Base-by-base conservation (phyloP, 2,329 filamentous ascomycete species). In the Podosphaera xanthii region DNA sequence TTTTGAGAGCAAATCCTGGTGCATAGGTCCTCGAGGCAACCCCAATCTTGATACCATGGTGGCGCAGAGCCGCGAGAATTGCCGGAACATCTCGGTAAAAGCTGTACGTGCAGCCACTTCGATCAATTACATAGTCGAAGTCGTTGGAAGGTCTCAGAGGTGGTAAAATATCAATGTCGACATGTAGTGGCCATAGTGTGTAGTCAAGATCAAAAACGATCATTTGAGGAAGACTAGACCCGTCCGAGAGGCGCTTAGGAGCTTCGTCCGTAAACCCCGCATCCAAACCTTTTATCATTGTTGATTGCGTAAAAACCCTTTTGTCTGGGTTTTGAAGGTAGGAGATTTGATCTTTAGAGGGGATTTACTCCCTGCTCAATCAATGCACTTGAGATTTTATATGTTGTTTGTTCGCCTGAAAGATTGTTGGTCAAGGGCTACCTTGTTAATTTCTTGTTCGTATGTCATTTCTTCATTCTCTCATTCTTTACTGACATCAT, bases 121-220 rank as follows among this genome's bases (percentile, higher is more conserved):
- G 73, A 69, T 83, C 81, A 30, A 73, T 71, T 71, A 74, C 57
- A 65, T 69, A 63, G 65, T 68, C 61, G 68, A 73, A 72, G 70
- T 71, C 62, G 0, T 73, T 59, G 59, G 75, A 72, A 5, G 75
- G 66, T 64, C 77, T 77, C 22, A 95, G 72, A 0, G 89, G 90
- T 5, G 82, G 78, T 33, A 81, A 80, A 65, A 92, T 85, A 72
- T 96, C 90, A 2, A 89, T 95, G 74, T 97, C 92, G 1, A 94
- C 84, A 91, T 91, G 97, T 73, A 96, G 96, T 3, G 90, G 89
- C 92, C 91, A 97, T n/a, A 97, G 77, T 0, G 92, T 97, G 76
- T 96, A 97, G 76, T 97, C 91, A 62, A 97, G 81, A 70, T 97
- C 92, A 73, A 97, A 96, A 63, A 92, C 86, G 66, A 97, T 78